These are phyloP conservation scores for Stephania japonica DNA, from an alignment of 164 flowering plant genomes.

Conservation along the genomic window DNA sequence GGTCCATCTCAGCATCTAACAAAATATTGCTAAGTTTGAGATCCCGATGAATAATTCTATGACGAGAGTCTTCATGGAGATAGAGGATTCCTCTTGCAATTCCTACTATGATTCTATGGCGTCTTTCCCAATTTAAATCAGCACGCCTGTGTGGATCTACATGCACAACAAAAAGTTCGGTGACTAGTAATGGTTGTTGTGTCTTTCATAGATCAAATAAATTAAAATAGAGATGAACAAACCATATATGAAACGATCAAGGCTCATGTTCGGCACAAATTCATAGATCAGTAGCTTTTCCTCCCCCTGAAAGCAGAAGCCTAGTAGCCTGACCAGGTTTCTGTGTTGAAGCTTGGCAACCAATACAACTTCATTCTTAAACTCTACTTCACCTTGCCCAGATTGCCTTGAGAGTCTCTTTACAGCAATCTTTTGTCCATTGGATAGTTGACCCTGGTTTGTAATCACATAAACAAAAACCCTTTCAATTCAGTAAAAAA, in stretches of 20 bases:
- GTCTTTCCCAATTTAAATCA: not conserved
- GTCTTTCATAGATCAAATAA: not conserved
- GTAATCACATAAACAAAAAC: not conserved
- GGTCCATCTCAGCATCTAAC: not conserved
- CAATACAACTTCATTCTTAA: conserved; percentile 23
- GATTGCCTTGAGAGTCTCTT: conserved; percentile 23
- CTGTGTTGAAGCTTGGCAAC: conserved; percentile 21
- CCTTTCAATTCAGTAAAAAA: not conserved
- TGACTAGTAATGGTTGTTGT: not conserved
- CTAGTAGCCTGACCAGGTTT: not conserved
- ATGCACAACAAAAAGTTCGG: not conserved
- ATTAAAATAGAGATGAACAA: not conserved
- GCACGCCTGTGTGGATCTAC: not conserved
- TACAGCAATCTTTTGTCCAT: conserved; percentile 27
- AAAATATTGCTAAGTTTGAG: not conserved
- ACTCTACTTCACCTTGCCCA: conserved; percentile 19
- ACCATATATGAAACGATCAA: not conserved
- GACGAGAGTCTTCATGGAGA: not conserved
- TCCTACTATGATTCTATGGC: conserved; percentile 1
- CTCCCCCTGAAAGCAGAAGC: not conserved
- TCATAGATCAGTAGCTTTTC: conserved; percentile 2
- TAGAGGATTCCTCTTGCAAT: not conserved
- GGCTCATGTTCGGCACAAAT: not conserved
- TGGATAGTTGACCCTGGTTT: conserved; percentile 14
- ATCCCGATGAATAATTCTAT: conserved; percentile 1